Evolutionary conservation across 306 rosid species (phyloP).

Genomic region (Dicorynia guianensis): DNA sequence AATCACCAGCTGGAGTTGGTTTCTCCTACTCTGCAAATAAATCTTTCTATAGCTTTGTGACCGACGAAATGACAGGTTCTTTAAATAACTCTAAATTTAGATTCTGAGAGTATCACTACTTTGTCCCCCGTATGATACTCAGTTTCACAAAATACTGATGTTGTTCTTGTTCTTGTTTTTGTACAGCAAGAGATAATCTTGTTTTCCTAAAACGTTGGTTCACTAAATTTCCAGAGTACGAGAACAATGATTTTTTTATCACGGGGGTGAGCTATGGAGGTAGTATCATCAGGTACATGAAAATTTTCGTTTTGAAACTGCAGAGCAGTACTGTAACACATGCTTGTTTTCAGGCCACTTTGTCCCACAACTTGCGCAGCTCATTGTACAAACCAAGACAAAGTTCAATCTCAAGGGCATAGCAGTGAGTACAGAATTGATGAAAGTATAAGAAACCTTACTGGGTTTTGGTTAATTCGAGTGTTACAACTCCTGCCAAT

Average conservation of each 20-base stretch:
- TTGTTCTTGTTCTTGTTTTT: neutral
- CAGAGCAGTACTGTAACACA: no score
- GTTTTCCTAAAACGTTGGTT: constrained; percentile 69
- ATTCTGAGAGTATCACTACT: no score
- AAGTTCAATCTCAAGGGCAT: constrained; percentile 71
- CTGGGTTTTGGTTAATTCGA: constrained; percentile 6
- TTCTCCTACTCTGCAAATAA: constrained; percentile 76
- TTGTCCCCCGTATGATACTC: no score
- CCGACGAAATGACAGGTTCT: constrained; percentile 68
- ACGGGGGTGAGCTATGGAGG: no score
- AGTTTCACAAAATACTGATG: neutral
- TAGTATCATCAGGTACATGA: no score
- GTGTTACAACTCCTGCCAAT: neutral
- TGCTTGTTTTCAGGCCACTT: constrained; percentile 65
- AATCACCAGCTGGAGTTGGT: constrained; percentile 87
- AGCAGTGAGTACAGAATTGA: constrained; percentile 57
- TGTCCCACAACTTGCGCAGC: constrained; percentile 79
- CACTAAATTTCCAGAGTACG: constrained; percentile 58
- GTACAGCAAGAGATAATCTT: constrained; percentile 71
- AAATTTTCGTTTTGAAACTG: no score
- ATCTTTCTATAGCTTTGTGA: no score
- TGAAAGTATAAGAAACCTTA: neutral
- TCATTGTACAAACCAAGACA: constrained; percentile 52
- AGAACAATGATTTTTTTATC: no score
- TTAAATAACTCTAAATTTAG: neutral